phyloP scores from a whole-genome alignment of 495 filamentous ascomycete genomes.

The Letharia columbiana region DNA sequence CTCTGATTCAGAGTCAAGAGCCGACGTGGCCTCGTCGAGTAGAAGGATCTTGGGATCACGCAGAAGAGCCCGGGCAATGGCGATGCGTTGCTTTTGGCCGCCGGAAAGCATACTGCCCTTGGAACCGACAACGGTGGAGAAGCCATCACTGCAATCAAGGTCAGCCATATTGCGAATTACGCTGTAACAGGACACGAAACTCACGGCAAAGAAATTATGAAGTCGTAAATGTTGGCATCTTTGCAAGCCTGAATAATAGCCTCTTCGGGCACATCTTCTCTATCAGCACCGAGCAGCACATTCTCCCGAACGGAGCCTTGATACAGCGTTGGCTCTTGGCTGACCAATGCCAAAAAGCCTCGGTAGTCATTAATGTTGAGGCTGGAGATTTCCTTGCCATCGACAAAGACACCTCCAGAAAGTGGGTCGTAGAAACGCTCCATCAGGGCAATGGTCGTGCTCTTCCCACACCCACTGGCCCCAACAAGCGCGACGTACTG shows the following conservation, averaged over 20 bases:
- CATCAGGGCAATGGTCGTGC: slow-evolving; percentile 68
- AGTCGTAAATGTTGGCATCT: slow-evolving; percentile 88
- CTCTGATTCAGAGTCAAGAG: slow-evolving; percentile 73
- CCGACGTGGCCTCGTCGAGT: slow-evolving; percentile 76
- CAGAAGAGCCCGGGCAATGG: slow-evolving; percentile 65
- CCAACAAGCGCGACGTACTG: slow-evolving; percentile 78
- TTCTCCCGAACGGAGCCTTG: slow-evolving; percentile 81
- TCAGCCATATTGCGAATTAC: slow-evolving; percentile 23
- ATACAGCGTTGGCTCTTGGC: slow-evolving; percentile 80
- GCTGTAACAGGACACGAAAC: slow-evolving; percentile 17
- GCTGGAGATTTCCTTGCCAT: slow-evolving; percentile 63
- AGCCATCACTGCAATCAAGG: slow-evolving; percentile 51
- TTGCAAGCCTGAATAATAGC: slow-evolving; percentile 66
- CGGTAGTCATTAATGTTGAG: slow-evolving; percentile 76
- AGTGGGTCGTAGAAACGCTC: slow-evolving; percentile 82
- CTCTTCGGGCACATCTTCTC: slow-evolving; percentile 57
- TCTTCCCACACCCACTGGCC: slow-evolving; percentile 76
- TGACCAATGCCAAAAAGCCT: slow-evolving; percentile 66
- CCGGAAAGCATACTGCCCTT: slow-evolving; percentile 74
- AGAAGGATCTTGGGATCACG: slow-evolving; percentile 63
- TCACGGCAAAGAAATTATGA: slow-evolving; percentile 63
- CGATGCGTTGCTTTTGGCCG: slow-evolving; percentile 78
- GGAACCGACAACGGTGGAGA: slow-evolving; percentile 65
- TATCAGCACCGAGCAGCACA: slow-evolving; percentile 59
- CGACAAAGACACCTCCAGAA: slow-evolving; percentile 61